A percentile compares a stretch with the other conserved stretches of the same genome.
Conservation (phyloP, 495 filamentous ascomycete genomes). For the Lophiotrema nucula region DNA sequence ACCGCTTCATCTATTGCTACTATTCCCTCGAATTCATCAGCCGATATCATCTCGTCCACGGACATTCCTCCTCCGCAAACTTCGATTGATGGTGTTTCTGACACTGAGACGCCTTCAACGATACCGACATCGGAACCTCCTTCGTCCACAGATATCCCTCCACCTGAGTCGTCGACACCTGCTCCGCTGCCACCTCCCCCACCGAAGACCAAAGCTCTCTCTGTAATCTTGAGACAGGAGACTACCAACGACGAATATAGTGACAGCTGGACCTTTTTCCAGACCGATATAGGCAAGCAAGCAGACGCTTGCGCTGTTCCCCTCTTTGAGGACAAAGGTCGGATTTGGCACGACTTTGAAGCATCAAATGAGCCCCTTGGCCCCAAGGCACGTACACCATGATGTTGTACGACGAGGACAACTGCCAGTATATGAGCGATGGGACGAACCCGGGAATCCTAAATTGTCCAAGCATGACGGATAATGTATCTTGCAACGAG, state of each 20-base stretch:
- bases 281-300: neutral
- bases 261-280: neutral
- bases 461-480: neutral
- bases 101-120: no score
- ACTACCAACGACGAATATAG: neutral
- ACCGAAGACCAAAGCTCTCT: neutral
- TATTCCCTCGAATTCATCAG: no score
- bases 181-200: neutral
- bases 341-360: neutral
- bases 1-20: no score
- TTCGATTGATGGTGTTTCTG: no score
- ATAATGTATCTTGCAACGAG: neutral
- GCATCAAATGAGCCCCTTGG: neutral
- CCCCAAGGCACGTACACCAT: neutral
- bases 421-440: conserved; percentile 1
- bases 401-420: neutral
- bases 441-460: neutral
- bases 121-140: no score
- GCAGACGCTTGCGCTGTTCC: neutral
- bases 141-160: neutral
- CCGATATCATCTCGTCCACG: neutral
- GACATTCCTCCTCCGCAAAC: neutral
- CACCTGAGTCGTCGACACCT: neutral
- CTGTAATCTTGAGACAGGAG: neutral
- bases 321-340: neutral